Evolutionary conservation across 2,329 filamentous ascomycete genomes (phyloP).

Genomic region (Emmonsia crescens): DNA sequence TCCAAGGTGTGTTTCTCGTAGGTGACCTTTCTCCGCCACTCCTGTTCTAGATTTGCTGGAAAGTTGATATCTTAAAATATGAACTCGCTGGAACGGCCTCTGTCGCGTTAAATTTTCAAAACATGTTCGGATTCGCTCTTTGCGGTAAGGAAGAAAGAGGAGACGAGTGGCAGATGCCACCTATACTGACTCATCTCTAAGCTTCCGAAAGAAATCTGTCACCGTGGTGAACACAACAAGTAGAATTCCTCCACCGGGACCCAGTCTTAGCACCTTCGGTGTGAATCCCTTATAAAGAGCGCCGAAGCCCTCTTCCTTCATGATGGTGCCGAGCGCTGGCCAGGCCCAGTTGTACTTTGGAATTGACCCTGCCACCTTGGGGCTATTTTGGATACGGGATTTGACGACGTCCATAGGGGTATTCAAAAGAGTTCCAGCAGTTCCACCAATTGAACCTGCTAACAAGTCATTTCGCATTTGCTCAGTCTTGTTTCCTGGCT

Average conservation of each 20-base stretch:
- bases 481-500: slow-evolving; percentile 56
- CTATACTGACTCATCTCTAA: slow-evolving; percentile 36
- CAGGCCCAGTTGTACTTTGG: slow-evolving; percentile 99
- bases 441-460: slow-evolving; percentile 79
- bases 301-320: slow-evolving; percentile 82
- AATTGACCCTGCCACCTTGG: slow-evolving; percentile 65
- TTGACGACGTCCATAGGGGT: slow-evolving; percentile 97
- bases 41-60: background rate
- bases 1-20: no score
- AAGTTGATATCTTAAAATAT: background rate
- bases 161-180: background rate
- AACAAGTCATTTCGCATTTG: slow-evolving; percentile 82
- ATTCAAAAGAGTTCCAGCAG: slow-evolving; percentile 82
- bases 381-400: slow-evolving; percentile 90
- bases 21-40: background rate
- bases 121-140: background rate
- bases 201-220: slow-evolving; percentile 74
- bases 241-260: slow-evolving; percentile 55
- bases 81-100: background rate
- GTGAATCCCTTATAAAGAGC: slow-evolving; percentile 97
- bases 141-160: background rate
- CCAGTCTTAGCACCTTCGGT: slow-evolving; percentile 77
- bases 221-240: slow-evolving; percentile 41
- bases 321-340: slow-evolving; percentile 72
- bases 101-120: background rate